Base-by-base conservation (phyloP, 148 eudicot species). In the Rhododendron williamsianum region DNA sequence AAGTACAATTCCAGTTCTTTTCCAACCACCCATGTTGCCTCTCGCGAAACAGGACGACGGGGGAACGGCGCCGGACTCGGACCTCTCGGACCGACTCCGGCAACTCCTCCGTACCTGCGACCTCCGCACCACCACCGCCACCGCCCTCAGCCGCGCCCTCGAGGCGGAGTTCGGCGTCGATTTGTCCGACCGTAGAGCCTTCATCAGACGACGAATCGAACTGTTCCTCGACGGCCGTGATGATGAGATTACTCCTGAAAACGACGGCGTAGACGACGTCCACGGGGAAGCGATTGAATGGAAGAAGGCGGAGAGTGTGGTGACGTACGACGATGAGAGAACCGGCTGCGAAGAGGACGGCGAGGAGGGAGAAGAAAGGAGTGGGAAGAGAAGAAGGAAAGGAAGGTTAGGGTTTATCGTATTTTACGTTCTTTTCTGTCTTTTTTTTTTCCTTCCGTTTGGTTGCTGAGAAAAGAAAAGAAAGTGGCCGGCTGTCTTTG, bases 111-210 rank as follows among this genome's bases (percentile, higher is more conserved):
- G 51, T 13, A 9, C 51, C 25, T 38, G 49, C 49, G 51, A 76
- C 49, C 80, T 76, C 51, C 23, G 45, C 6, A 76, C 13, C 80
- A 41, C 80, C 12, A 76, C 80, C 0, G 80, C 80, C 49, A 41
- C 27, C 51, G 13, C 25, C 27, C 48, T 76, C 27, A 51, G 80
- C 80, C 80, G 80, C 6, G 10, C 80, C 80, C 80, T 76, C 12
- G 80, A 76, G 80, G 80, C 8, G 80, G 80, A 41, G 80, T 76
- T 41, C 49, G 80, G 49, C 51, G 51, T 76, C 0, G 80, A 76
- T 41, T 43, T 76, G 51, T 76, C 80, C 16, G 49, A 43, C 49
- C 80, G 80, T 21, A 76, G 23, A 76, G 13, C 51, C 27, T 76
- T 76, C 49, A 41, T 76, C 80, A 21, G 48, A 43, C 48, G n/a